Conservation (phyloP, 1,284 basidiomycete species). For the Meira miltonrushii region DNA sequence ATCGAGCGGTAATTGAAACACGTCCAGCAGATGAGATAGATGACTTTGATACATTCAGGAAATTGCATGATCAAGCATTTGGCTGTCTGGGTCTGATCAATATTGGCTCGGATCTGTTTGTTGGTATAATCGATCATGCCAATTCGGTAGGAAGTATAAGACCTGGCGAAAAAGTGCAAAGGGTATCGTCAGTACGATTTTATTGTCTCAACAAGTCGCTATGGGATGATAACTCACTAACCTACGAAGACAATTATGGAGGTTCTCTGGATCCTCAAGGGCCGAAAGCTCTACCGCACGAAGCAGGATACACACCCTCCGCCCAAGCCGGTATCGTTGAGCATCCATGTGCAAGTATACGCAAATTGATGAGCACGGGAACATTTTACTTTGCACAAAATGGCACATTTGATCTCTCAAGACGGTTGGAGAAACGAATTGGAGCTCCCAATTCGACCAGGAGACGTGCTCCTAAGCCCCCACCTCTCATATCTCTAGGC, state of each 20-base stretch:
- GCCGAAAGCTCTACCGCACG: conserved; percentile 11
- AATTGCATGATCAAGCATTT: conserved; percentile 3
- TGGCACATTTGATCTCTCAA: conserved; percentile 72
- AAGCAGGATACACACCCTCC: background rate
- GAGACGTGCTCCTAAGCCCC: background rate
- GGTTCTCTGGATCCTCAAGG: conserved; percentile 25
- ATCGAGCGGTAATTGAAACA: conserved; percentile 25
- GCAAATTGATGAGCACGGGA: conserved; percentile 83
- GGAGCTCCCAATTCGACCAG: conserved; percentile 53
- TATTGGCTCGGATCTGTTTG: conserved; percentile 40
- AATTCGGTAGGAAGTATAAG: conserved; percentile 33
- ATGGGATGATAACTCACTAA: conserved; percentile 35
- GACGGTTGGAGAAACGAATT: conserved; percentile 23
- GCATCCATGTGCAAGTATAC: conserved; percentile 82
- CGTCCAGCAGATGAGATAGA: conserved; percentile 12
- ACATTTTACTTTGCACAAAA: conserved; percentile 86
- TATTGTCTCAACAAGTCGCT: conserved; percentile 39
- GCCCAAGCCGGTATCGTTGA: conserved; percentile 54
- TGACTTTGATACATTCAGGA: background rate
- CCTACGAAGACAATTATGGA: conserved; percentile 10
- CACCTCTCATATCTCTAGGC: background rate
- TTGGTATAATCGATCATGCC: conserved; percentile 35
- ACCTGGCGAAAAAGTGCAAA: conserved; percentile 26
- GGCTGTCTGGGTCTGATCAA: conserved; percentile 45
- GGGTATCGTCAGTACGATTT: conserved; percentile 41